Evolutionary conservation across 1,284 basidiomycete genomes (phyloP), one percentile per base, ranked within the genome.

Genomic region (Ustilago bromivora): DNA sequence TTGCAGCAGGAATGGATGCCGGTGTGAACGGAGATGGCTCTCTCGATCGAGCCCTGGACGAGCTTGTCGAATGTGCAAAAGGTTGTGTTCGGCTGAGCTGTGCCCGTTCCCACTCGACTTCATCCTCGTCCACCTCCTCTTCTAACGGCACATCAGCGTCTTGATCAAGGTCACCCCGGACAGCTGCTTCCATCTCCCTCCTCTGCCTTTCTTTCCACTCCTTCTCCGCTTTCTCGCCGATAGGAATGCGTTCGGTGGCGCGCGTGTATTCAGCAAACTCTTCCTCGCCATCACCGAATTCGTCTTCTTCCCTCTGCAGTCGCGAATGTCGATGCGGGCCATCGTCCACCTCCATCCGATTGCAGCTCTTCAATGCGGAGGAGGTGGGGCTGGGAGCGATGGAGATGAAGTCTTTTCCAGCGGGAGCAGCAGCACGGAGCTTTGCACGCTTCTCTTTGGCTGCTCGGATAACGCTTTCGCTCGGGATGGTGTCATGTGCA

Each of bases 41-140:
- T 35, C 73, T 40, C 40, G 67, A 71, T 19, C 15, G 53, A 28
- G 61, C 43, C 15, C 35, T 23, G 35, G 52, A 35, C 49, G 35
- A 23, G 40, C 19, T 28, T 34, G 49, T 23, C 49, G 35, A 23
- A 40, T 17, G 52, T 4, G 55, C 9, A 10, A 63, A 19, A 15
- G 43, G 54, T 57, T 71, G 77, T 40, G 78, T 78, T 0, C 80
- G 74, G 10, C 72, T 61, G 53, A 83, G 36, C 65, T 83, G 82
- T 0, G 81, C 78, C 3, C 60, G 57, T 54, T 83, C 82, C 81
- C 80, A 86, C 66, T 87, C 88, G 78, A 90, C 89, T 63, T 91
- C 90, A 61, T 92, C 92, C 61, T 93, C 93, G 40, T 92, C 92
- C 65, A 90, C 90, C 58, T 91, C 90, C 75, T 93, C 91, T 86